Base-by-base conservation (phyloP, 306 rosid genomes). In the Luffa acutangula region DNA sequence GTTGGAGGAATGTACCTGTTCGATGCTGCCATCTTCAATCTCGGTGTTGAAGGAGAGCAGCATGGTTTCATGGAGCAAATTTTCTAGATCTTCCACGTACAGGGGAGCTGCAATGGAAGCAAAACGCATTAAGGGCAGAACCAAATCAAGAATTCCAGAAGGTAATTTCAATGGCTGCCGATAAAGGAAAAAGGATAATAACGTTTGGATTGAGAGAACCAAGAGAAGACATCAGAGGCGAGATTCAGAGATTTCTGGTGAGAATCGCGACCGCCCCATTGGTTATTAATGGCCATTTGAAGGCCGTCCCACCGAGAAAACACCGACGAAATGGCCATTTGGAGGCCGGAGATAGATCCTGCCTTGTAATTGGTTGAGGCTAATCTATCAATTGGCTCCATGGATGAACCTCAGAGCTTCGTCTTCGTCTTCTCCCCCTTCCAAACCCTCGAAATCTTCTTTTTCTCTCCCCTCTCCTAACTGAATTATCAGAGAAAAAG, bases 21-120 rank as follows among this genome's bases (percentile, higher is more conserved):
- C 97, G 42, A 92, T 86, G 87, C 97, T 92, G 41, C 93, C 97
- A 84, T 92, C 97, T 83, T 92, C 97, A 15, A 92, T 85, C 81
- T 90, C 97, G 36, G 97, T 92, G 83, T 89, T 92, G 80, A 92
- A 89, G 69, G 90, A 85, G 69, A 92, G 89, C 57, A 92, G 78
- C 93, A 88, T 49, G 49, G 78, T 80, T 82, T 92, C 97, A 45
- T 90, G 86, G 79, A 89, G 93, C 42, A 87, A 49, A 81, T 82
- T 88, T 78, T 92, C 97, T 42, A 90, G 65, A 84, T 92, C 97
- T 82, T 92, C 95, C 76, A 85, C 76, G 49, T 78, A 77, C 78
- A 80, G 75, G 3, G 81, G 83, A n/a, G 84, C 97, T 90, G 86
- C 59, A 65, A 78, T 13, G 56, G 36, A 65, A 66, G 46, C 49